Evolutionary conservation across 345 rosid genomes (phyloP).

Genomic region (Gossypium mustelinum): DNA sequence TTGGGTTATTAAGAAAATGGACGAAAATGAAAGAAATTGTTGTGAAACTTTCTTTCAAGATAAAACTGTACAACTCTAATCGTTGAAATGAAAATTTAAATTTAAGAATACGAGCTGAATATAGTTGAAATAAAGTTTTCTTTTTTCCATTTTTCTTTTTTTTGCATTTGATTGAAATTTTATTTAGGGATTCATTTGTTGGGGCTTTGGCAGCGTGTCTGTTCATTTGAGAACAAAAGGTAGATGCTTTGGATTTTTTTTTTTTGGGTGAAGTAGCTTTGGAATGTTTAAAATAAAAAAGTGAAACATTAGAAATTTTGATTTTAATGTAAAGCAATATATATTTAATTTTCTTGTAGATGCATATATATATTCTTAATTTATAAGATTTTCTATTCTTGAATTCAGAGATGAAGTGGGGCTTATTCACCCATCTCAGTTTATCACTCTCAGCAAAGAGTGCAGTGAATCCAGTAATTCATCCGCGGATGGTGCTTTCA

Average conservation of each 20-base stretch:
- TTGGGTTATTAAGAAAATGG: background rate
- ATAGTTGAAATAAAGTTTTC: background rate
- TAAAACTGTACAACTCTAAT: background rate
- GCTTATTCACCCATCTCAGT: constrained; percentile 84
- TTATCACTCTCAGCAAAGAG: constrained; percentile 43
- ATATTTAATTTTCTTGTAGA: background rate
- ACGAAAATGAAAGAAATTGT: background rate
- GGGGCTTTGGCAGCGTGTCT: background rate
- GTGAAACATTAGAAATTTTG: background rate
- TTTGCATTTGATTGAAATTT: background rate
- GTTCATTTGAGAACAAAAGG: background rate
- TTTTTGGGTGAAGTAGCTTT: background rate
- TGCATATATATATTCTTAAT: background rate
- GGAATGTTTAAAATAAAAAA: background rate
- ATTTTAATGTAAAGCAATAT: background rate
- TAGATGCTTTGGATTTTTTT: background rate
- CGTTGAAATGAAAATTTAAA: background rate
- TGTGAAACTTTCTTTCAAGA: background rate
- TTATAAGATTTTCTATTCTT: background rate
- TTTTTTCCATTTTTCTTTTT: background rate
- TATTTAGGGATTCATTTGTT: background rate
- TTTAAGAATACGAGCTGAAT: background rate
- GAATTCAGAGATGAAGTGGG: constrained; percentile 75
- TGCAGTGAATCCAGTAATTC: constrained; percentile 18
- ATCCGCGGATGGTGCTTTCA: constrained; percentile 16